A percentile compares a stretch with the other conserved stretches of the same genome.
Evolutionary conservation across 306 rosid genomes (phyloP).

Genomic region (Vicia villosa): DNA sequence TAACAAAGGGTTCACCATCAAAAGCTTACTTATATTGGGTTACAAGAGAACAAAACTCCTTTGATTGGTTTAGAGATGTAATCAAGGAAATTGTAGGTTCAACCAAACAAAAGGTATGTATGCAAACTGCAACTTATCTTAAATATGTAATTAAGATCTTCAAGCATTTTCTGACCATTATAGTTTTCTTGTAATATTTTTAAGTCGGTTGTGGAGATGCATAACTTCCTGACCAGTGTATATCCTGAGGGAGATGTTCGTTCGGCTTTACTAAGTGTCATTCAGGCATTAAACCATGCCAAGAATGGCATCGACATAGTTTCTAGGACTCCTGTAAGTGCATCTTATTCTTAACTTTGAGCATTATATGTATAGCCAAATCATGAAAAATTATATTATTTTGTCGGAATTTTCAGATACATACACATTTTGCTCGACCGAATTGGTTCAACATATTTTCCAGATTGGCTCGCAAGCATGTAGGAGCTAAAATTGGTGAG

Average conservation of each 20-base stretch:
- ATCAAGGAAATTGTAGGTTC: constrained; percentile 64
- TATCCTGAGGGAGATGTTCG: constrained; percentile 73
- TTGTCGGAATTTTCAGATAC: constrained; percentile 54
- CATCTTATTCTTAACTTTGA: constrained; percentile 33
- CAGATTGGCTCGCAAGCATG: constrained; percentile 64
- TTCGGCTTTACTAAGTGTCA: constrained; percentile 64
- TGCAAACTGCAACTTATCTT: not conserved
- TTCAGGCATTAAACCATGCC: constrained; percentile 70
- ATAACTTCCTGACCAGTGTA: constrained; percentile 78
- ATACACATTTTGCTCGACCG: constrained; percentile 77
- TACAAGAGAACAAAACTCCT: constrained; percentile 87
- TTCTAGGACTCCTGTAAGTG: constrained; percentile 71
- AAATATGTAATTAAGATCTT: constrained; percentile 24
- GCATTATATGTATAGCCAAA: not conserved
- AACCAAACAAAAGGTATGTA: constrained; percentile 67
- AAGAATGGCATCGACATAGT: constrained; percentile 72
- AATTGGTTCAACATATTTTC: constrained; percentile 80
- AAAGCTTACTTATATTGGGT: constrained; percentile 89
- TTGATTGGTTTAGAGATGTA: constrained; percentile 88
- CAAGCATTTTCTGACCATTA: constrained; percentile 36
- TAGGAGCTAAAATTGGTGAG: constrained; percentile 78
- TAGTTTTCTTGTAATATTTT: constrained; percentile 35
- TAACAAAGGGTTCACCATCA: constrained; percentile 50
- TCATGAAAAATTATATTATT: not conserved
- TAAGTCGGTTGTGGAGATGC: constrained; percentile 72